Evolutionary conservation across 1,284 basidiomycete genomes (phyloP), one percentile per base, ranked within the genome.

Genomic region (Pisolithus thermaeus): DNA sequence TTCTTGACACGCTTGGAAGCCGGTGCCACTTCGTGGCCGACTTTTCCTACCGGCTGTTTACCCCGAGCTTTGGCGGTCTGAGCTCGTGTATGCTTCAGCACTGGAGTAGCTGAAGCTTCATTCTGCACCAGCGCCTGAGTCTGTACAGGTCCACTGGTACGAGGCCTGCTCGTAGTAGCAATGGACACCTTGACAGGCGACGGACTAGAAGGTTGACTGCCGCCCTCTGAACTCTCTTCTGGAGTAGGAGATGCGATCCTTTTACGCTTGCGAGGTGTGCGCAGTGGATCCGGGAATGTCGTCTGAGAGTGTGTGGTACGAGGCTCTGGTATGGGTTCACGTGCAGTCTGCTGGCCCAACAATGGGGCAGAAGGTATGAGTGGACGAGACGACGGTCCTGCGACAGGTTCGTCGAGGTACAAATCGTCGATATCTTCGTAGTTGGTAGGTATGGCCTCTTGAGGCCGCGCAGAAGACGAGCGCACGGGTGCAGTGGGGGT

Each of bases 181-280:
- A 52, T 52, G 1, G 63, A 67, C 5, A 67, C 6, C 40, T 65
- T 65, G 49, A 65, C 57, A 2, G 64, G 64, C 14, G 67, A 65
- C 2, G 64, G 64, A 41, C 55, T 65, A 9, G 65, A 68, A 18
- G 61, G 56, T 3, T 36, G 27, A 11, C 55, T 25, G 0, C 16
- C 56, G 1, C 49, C 51, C 16, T 61, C 63, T 7, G 11, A 32
- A 39, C 56, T 53, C 4, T 22, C 49, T 0, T 27, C 25, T 0
- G 41, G 49, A 0, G 39, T 32, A 0, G 53, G 54, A 2, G 65
- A 63, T 0, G 45, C 38, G 8, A 53, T 50, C 25, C 47, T 54
- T 37, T 51, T 68, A 52, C 54, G 65, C 44, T 69, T 69, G 38
- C 56, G 67, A 0, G 67, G 64, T 2, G 64, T 69, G 27, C 67